Conservation (phyloP, 192 early-diverging fungal species). For the Coemansia asiatica region DNA sequence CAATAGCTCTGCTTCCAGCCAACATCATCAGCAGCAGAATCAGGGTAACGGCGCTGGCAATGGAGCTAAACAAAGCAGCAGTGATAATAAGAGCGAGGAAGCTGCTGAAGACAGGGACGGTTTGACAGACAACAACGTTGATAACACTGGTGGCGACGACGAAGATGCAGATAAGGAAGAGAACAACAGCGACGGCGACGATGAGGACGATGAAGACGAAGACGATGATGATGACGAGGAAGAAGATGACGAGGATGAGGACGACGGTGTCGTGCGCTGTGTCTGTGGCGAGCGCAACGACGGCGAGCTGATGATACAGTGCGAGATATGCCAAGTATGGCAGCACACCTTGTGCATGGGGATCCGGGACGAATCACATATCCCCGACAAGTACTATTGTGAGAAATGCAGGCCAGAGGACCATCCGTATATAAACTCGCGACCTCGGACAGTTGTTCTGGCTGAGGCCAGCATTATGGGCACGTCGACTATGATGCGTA, state of each 20-base stretch:
- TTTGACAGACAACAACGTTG: not conserved
- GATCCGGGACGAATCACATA: conserved; percentile 67
- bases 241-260: conserved; percentile 20
- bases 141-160: not conserved
- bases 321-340: conserved; percentile 91
- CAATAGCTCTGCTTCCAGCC: not conserved
- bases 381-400: conserved; percentile 91
- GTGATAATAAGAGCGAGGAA: not conserved
- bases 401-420: conserved; percentile 84
- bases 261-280: conserved; percentile 53
- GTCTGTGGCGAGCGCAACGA: conserved; percentile 59
- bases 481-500: conserved; percentile 49
- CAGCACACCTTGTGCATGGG: conserved; percentile 94
- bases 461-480: conserved; percentile 42
- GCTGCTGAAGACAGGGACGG: conserved; percentile 3
- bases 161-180: not conserved
- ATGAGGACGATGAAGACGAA: conserved; percentile 13
- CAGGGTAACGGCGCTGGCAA: not conserved
- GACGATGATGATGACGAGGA: conserved; percentile 14
- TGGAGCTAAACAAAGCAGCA: not conserved
- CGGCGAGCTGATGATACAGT: conserved; percentile 86
- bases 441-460: conserved; percentile 40
- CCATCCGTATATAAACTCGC: conserved; percentile 64
- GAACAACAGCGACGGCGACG: conserved; percentile 8
- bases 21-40: not conserved